These are phyloP conservation scores for Backusella parvicylindrica DNA, from an alignment of 192 early-diverging fungal species.

Conservation along the genomic window DNA sequence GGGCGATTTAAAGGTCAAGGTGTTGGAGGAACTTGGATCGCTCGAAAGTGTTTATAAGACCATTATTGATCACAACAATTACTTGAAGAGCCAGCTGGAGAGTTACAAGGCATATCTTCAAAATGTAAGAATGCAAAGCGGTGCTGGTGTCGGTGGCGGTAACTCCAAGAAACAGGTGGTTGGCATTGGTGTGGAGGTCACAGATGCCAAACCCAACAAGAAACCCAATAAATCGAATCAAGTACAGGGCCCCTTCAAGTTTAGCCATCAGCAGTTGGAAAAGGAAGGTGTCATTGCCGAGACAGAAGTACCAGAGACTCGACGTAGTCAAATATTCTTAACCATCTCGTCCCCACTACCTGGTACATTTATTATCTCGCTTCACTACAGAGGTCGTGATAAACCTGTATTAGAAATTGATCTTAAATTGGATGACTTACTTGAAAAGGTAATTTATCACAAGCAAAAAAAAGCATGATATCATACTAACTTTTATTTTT, in stretches of 20 bases:
- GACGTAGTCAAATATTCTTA: slow-evolving; percentile 83
- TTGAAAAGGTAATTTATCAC: slow-evolving; percentile 56
- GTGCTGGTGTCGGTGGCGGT: slow-evolving; percentile 6
- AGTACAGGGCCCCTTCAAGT: slow-evolving; percentile 74
- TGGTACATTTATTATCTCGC: slow-evolving; percentile 85
- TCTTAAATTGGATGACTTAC: slow-evolving; percentile 79
- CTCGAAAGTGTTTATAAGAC: slow-evolving; percentile 87
- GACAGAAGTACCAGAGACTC: slow-evolving; percentile 85
- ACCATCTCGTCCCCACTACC: slow-evolving; percentile 82
- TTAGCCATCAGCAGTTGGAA: slow-evolving; percentile 78
- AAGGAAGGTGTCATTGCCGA: slow-evolving; percentile 86
- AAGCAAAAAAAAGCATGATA: neutral
- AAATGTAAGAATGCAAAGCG: slow-evolving; percentile 79
- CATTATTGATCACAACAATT: slow-evolving; percentile 93
- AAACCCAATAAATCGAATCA: slow-evolving; percentile 34
- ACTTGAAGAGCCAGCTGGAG: slow-evolving; percentile 82
- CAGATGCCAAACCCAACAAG: slow-evolving; percentile 40
- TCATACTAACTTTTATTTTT: neutral
- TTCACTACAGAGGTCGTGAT: slow-evolving; percentile 87
- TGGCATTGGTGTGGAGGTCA: slow-evolving; percentile 59
- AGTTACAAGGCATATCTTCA: slow-evolving; percentile 91
- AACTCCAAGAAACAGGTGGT: slow-evolving; percentile 37
- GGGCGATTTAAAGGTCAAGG: slow-evolving; percentile 83
- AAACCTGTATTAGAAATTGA: slow-evolving; percentile 94
- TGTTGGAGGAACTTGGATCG: slow-evolving; percentile 73